Evolutionary conservation across 2,329 filamentous ascomycete genomes (phyloP).

Genomic region (Pestalotiopsis sp.): DNA sequence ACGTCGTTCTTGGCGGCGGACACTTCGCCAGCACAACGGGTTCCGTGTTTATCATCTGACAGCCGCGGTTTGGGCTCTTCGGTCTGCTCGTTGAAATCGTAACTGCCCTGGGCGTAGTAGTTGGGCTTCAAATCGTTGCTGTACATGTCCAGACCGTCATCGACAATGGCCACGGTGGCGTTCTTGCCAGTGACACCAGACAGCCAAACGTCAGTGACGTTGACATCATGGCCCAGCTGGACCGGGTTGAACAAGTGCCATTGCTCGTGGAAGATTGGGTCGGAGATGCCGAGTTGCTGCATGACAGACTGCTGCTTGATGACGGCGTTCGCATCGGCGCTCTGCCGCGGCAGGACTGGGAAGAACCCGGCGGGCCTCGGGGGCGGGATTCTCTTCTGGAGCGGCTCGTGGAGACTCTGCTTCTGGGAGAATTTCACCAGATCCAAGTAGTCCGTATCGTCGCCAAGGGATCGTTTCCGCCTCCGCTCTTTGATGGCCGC

Average conservation of each 20-base stretch:
- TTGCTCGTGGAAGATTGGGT: slow-evolving; percentile 91
- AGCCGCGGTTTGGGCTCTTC: slow-evolving; percentile 81
- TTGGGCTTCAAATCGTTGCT: slow-evolving; percentile 91
- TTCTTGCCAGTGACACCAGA: slow-evolving; percentile 89
- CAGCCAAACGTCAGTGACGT: slow-evolving; percentile 92
- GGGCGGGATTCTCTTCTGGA: slow-evolving; percentile 55
- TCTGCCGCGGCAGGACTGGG: slow-evolving; percentile 25
- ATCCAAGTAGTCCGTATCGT: slow-evolving; percentile 65
- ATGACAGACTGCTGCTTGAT: slow-evolving; percentile 63
- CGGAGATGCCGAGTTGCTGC: slow-evolving; percentile 70
- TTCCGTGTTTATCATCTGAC: slow-evolving; percentile 86
- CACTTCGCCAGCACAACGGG: slow-evolving; percentile 92
- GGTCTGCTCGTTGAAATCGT: slow-evolving; percentile 89
- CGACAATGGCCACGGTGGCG: slow-evolving; percentile 88
- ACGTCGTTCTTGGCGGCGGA: slow-evolving; percentile 89
- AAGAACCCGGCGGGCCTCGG: slow-evolving; percentile 34
- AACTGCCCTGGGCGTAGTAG: slow-evolving; percentile 91
- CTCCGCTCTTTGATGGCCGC: slow-evolving; percentile 54
- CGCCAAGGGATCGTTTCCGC: slow-evolving; percentile 59
- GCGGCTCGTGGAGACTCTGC: slow-evolving; percentile 55
- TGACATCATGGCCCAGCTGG: slow-evolving; percentile 86
- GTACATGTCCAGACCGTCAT: slow-evolving; percentile 95
- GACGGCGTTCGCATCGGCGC: slow-evolving; percentile 46
- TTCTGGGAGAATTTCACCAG: slow-evolving; percentile 80
- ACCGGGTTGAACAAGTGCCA: slow-evolving; percentile 92